These are phyloP conservation scores for Glarea lozoyensis DNA, from an alignment of 495 filamentous ascomycete genomes.

Conservation along the genomic window DNA sequence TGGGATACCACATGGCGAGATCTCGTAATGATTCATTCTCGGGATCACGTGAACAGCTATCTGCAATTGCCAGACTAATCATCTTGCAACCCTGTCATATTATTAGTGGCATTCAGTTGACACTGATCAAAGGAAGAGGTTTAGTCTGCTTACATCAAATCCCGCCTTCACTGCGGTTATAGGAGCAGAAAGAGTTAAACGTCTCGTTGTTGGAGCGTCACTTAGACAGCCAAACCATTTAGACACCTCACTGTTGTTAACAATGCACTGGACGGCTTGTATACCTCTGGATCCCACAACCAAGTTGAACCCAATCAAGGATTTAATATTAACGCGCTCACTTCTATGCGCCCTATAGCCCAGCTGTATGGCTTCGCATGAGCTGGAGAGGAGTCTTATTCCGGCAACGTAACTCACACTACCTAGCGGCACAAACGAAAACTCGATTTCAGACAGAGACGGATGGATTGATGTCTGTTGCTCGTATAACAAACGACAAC, in stretches of 20 bases:
- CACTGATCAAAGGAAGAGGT: slow-evolving; percentile 2
- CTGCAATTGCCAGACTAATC: slow-evolving; percentile 2
- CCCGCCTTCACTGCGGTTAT: slow-evolving; percentile 3
- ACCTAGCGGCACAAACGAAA: not conserved
- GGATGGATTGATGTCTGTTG: slow-evolving; percentile 2
- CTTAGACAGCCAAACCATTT: slow-evolving; percentile 4
- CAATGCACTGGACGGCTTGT: slow-evolving; percentile 9
- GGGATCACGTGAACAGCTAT: slow-evolving; percentile 16
- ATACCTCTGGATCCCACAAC: slow-evolving; percentile 8
- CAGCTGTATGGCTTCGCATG: slow-evolving; percentile 3
- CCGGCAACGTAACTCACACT: slow-evolving; percentile 1
- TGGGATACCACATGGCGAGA: slow-evolving; percentile 13
- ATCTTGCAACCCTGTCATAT: slow-evolving; percentile 4
- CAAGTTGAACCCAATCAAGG: slow-evolving; percentile 4
- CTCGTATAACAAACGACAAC: slow-evolving; percentile 7
- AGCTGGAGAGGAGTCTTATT: slow-evolving; percentile 2
- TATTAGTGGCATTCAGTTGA: too few relatives aligned
- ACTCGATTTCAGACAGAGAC: not conserved
- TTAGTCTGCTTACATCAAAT: slow-evolving; percentile 3
- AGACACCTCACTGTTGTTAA: not conserved
- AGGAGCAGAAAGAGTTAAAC: not conserved
- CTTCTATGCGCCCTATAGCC: slow-evolving; percentile 1
- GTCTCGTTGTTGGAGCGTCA: slow-evolving; percentile 4
- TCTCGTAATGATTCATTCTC: slow-evolving; percentile 17
- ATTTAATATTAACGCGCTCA: slow-evolving; percentile 1